Percentiles rank a stretch among this genome's conserved stretches.
phyloP scores from a whole-genome alignment of 257 asterid genomes.

The Solanum appendiculatum region DNA sequence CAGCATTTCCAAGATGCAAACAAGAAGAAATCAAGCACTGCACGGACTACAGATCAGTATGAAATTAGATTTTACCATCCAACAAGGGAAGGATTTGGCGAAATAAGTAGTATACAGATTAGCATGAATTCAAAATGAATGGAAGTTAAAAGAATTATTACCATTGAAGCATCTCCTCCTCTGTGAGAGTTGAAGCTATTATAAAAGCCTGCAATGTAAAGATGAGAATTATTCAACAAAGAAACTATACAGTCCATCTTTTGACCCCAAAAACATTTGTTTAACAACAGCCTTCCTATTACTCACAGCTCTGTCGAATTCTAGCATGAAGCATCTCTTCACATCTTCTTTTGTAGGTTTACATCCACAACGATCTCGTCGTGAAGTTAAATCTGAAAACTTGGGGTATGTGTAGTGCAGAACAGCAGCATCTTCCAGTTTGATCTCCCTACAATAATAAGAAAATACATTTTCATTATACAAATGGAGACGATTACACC shows the following conservation, averaged over 20 bases:
- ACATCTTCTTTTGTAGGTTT: constrained; percentile 77
- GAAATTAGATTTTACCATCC: neutral
- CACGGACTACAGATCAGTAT: neutral
- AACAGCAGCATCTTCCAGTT: constrained; percentile 70
- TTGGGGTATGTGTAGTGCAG: constrained; percentile 74
- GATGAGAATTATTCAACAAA: neutral
- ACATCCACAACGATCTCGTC: constrained; percentile 79
- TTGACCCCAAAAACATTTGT: neutral
- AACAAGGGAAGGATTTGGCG: neutral
- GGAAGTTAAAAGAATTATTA: constrained; percentile 1
- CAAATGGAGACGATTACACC: neutral
- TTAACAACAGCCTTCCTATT: neutral
- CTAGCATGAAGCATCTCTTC: constrained; percentile 71
- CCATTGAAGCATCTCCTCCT: constrained; percentile 44
- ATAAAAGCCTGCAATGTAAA: constrained; percentile 31
- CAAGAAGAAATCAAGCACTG: neutral
- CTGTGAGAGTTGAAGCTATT: constrained; percentile 31
- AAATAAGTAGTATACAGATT: neutral
- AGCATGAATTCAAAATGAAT: neutral
- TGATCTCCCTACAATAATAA: constrained; percentile 41
- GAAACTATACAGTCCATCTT: neutral
- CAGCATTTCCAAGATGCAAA: neutral
- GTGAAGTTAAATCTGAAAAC: constrained; percentile 73
- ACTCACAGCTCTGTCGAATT: constrained; percentile 78
- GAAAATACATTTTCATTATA: neutral